Evolutionary conservation across 768 basidiomycete genomes (phyloP).

Genomic region (Boletus sensibilis): DNA sequence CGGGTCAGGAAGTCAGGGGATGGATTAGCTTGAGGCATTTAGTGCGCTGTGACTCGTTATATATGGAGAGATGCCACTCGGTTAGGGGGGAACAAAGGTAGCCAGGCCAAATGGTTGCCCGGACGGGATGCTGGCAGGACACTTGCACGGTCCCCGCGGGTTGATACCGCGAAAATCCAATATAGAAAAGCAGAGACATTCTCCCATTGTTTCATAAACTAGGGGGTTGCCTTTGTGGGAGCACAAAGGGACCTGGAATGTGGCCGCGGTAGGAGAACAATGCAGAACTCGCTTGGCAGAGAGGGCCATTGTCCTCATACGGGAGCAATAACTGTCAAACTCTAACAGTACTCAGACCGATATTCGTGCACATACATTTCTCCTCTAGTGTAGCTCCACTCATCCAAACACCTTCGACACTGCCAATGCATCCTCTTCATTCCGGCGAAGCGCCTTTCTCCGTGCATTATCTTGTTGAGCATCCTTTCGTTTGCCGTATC

Average conservation of each 20-base stretch:
- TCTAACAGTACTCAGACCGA: background rate
- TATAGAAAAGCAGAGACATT: background rate
- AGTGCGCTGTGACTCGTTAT: conserved; percentile 19
- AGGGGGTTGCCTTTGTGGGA: conserved; percentile 27
- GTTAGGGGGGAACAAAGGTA: conserved; percentile 35
- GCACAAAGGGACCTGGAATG: conserved; percentile 24
- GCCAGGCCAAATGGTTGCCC: conserved; percentile 9
- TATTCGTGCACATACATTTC: background rate
- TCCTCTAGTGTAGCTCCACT: conserved; percentile 18
- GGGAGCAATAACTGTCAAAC: background rate
- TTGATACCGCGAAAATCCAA: background rate
- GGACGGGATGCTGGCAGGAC: background rate
- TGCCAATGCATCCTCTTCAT: conserved; percentile 75
- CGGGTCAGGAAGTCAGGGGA: conserved; percentile 14
- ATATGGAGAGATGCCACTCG: conserved; percentile 28
- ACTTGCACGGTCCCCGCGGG: background rate
- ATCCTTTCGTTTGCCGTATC: conserved; percentile 80
- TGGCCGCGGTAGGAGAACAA: conserved; percentile 28
- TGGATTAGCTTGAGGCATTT: conserved; percentile 11
- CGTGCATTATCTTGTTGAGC: conserved; percentile 63
- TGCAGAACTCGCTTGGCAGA: conserved; percentile 26
- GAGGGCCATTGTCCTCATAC: conserved; percentile 20
- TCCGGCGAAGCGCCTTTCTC: conserved; percentile 62
- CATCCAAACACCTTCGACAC: conserved; percentile 90
- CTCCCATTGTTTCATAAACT: conserved; percentile 27